Evolutionary conservation across 345 rosid genomes (phyloP), one percentile per base, ranked within the genome.

Genomic region (Microthlaspi erraticum): DNA sequence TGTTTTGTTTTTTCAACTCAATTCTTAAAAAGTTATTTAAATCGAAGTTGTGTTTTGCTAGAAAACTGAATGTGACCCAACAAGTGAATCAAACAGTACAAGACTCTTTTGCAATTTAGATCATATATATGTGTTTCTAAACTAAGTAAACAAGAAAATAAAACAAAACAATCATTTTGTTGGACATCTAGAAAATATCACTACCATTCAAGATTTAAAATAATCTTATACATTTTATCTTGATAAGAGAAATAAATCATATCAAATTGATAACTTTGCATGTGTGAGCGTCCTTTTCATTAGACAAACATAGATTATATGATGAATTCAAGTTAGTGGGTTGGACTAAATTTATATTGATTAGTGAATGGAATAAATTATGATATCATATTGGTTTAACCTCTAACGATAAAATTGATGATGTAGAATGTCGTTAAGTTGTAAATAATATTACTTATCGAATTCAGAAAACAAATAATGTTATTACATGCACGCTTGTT

Each of bases 321-420:
- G 73, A 60, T 60, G 57, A 66, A 60, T 59, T 60, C 8, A 67
- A 60, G 67, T 42, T 33, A 60, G 68, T 67, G 78, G 68, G 43
- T 66, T 60, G 42, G 55, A 66, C 43, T 41, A 42, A 41, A 42
- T 42, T 51, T 41, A 8, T 50, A 42, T 53, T 48, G 67, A 54
- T 72, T 67, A 33, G 78, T 60, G 67, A 66, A 74, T 19, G 61
- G 20, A 48, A 49, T 73, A 73, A 58, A 29, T 58, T 66, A 73
- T 49, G 60, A 57, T 66, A 73, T 73, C 77, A 39, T 59, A 32
- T 73, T 58, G 72, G 66, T 36, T 73, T 48, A 66, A 58, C 31
- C 67, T 73, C 60, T 50, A 49, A 66, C 52, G 72, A 73, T 73
- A 66, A 66, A 66, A 58, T 20, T 73, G 72, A 58, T 73, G 67